Conservation (phyloP, 257 asterid species). For the Capsicum pubescens region DNA sequence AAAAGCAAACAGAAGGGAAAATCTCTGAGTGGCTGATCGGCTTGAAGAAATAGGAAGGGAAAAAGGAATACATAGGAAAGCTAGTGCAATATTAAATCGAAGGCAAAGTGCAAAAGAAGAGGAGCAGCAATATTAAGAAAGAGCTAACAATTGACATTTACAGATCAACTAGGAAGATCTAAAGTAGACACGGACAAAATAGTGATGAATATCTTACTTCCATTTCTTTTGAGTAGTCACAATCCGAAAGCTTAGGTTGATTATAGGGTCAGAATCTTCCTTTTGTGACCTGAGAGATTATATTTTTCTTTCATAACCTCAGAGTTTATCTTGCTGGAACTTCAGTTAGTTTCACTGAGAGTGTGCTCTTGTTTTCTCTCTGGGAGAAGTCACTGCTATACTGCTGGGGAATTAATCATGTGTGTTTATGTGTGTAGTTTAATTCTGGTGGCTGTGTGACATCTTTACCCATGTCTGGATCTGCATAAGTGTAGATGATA, state of each 20-base stretch:
- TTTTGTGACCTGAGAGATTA: not conserved
- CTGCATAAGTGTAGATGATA: not conserved
- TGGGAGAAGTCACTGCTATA: slow-evolving; percentile 24
- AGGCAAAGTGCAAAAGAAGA: slow-evolving; percentile 15
- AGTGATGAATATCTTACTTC: not conserved
- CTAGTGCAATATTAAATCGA: not conserved
- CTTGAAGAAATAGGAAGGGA: not conserved
- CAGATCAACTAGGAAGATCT: not conserved
- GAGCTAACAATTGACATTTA: not conserved
- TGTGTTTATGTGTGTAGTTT: not conserved
- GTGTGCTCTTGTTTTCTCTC: slow-evolving; percentile 19
- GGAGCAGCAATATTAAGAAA: not conserved
- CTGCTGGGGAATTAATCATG: slow-evolving; percentile 1
- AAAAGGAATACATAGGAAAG: not conserved
- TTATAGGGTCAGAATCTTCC: not conserved
- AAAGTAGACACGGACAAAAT: not conserved
- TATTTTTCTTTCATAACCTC: not conserved
- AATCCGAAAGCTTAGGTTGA: slow-evolving; percentile 2
- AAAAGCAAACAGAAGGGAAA: not conserved
- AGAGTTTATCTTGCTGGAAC: slow-evolving; percentile 17
- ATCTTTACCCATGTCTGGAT: slow-evolving; percentile 7
- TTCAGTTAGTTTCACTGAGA: slow-evolving; percentile 8
- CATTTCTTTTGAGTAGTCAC: not conserved
- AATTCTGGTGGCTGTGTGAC: slow-evolving; percentile 22
- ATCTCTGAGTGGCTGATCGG: not conserved